A percentile compares a stretch with the other conserved stretches of the same genome.
Conservation (phyloP, 2,329 filamentous ascomycete genomes). For the Rutstroemia sp. region DNA sequence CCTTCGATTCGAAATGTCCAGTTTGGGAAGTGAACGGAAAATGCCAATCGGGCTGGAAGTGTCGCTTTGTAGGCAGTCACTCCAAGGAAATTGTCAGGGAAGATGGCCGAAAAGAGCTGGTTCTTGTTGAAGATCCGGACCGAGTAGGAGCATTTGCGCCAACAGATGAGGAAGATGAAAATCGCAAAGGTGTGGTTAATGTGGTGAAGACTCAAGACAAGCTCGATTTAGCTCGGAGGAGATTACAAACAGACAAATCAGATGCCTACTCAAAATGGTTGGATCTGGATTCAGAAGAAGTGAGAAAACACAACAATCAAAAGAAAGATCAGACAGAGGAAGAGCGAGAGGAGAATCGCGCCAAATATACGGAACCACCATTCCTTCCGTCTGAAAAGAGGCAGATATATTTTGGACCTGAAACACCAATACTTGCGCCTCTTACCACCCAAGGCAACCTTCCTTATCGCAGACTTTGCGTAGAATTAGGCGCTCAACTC, state of each 20-base stretch:
- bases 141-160: slow-evolving; percentile 19
- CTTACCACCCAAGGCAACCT: slow-evolving; percentile 95
- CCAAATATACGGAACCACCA: slow-evolving; percentile 77
- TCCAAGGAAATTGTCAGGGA: slow-evolving; percentile 70
- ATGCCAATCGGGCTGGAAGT: slow-evolving; percentile 88
- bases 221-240: slow-evolving; percentile 66
- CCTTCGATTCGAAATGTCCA: slow-evolving; percentile 72
- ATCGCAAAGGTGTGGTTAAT: slow-evolving; percentile 64
- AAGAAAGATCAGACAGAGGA: slow-evolving; percentile 34
- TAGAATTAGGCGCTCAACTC: slow-evolving; percentile 80
- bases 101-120: slow-evolving; percentile 76
- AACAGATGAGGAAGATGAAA: slow-evolving; percentile 34
- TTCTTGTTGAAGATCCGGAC: slow-evolving; percentile 49
- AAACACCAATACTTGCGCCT: slow-evolving; percentile 89
- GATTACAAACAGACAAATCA: slow-evolving; percentile 61
- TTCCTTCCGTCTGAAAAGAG: slow-evolving; percentile 91
- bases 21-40: slow-evolving; percentile 69
- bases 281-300: slow-evolving; percentile 51
- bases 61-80: slow-evolving; percentile 82
- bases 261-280: slow-evolving; percentile 75
- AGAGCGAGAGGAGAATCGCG: slow-evolving; percentile 62
- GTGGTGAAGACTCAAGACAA: slow-evolving; percentile 63
- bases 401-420: slow-evolving; percentile 83
- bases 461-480: slow-evolving; percentile 85
- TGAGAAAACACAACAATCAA: slow-evolving; percentile 41